These are phyloP conservation scores for Ustilago hordei DNA, from an alignment of 1,284 basidiomycete genomes.

Conservation along the genomic window DNA sequence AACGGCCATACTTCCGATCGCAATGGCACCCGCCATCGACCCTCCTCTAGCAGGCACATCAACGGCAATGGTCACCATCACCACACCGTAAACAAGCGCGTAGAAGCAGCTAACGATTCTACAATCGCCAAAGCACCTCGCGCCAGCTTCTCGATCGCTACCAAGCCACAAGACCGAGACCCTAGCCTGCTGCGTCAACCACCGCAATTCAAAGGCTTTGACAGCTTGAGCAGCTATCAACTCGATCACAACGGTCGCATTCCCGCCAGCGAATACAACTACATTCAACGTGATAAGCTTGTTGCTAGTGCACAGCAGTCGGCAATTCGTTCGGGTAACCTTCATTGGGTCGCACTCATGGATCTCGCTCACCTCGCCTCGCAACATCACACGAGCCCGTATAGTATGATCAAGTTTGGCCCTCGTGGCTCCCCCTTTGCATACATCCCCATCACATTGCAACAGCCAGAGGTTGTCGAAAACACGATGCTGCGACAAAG, in stretches of 20 bases:
- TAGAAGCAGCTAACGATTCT: conserved; percentile 38
- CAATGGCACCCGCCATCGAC: conserved; percentile 6
- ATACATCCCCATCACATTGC: conserved; percentile 64
- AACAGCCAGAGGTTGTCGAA: conserved; percentile 56
- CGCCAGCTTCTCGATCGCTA: conserved; percentile 46
- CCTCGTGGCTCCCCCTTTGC: conserved; percentile 61
- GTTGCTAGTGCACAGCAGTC: conserved; percentile 52
- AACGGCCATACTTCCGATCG: conserved; percentile 11
- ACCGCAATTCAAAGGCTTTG: conserved; percentile 27
- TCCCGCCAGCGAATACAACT: conserved; percentile 43
- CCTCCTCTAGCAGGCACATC: conserved; percentile 11
- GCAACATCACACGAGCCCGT: conserved; percentile 66
- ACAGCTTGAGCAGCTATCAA: conserved; percentile 34
- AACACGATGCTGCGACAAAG: conserved; percentile 52
- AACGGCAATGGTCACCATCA: background rate
- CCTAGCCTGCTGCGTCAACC: conserved; percentile 41
- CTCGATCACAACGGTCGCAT: conserved; percentile 52
- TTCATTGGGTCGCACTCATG: conserved; percentile 63
- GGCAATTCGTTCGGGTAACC: conserved; percentile 41
- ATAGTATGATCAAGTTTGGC: conserved; percentile 64
- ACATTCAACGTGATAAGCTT: conserved; percentile 51
- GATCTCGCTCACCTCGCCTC: conserved; percentile 61
- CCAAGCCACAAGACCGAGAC: conserved; percentile 49
- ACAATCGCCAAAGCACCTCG: conserved; percentile 37
- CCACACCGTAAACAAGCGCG: conserved; percentile 15